Conservation (phyloP, 1,284 basidiomycete species). For the Macrocystidia cucumis region DNA sequence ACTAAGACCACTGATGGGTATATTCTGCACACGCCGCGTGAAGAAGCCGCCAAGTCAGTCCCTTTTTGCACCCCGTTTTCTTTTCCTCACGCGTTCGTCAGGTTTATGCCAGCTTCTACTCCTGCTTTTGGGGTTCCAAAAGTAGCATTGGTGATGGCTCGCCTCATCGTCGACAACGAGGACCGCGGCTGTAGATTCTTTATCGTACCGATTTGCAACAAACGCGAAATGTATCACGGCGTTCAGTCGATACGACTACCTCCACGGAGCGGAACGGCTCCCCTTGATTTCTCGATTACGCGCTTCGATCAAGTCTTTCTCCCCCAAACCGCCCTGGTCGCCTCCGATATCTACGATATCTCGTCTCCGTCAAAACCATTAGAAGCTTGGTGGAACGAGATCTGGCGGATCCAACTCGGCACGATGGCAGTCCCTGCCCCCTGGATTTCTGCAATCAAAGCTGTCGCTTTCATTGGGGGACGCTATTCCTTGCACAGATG, state of each 20-base stretch:
- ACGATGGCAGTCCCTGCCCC: constrained; percentile 39
- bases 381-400: constrained; percentile 41
- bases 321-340: constrained; percentile 34
- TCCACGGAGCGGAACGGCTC: constrained; percentile 34
- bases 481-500: constrained; percentile 42
- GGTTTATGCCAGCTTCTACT: constrained; percentile 53
- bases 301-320: constrained; percentile 37
- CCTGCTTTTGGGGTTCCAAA: constrained; percentile 44
- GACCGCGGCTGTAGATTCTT: constrained; percentile 46
- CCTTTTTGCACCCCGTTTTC: constrained; percentile 2
- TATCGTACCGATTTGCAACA: constrained; percentile 40
- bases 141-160: constrained; percentile 45
- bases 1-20: constrained; percentile 40
- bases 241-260: constrained; percentile 35
- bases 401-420: constrained; percentile 44
- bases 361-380: constrained; percentile 27
- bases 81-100: constrained; percentile 13
- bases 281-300: constrained; percentile 42
- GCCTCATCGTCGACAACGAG: constrained; percentile 37
- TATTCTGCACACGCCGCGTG: constrained; percentile 43
- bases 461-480: constrained; percentile 39
- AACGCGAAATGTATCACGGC: constrained; percentile 40
- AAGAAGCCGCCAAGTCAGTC: constrained; percentile 46
- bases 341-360: constrained; percentile 30
- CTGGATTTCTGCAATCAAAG: constrained; percentile 38